Conservation (phyloP, 768 basidiomycete species). For the Mycena vulgaris region DNA sequence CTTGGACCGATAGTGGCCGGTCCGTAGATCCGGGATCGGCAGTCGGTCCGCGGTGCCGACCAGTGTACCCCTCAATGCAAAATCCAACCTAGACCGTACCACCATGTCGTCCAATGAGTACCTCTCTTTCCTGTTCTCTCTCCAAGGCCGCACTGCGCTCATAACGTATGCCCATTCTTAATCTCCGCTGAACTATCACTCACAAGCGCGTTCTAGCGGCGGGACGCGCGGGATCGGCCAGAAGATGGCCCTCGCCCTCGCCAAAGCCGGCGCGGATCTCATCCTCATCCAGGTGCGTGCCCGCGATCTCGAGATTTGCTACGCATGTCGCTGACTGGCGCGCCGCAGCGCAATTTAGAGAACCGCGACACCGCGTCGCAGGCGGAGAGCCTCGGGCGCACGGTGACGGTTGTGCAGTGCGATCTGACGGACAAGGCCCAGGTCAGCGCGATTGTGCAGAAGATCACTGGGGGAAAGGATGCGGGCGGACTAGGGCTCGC, state of each 20-base stretch:
- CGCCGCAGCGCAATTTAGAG: conserved; percentile 26
- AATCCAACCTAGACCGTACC: too few relatives aligned
- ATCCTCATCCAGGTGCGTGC: conserved; percentile 39
- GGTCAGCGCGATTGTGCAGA: conserved; percentile 32
- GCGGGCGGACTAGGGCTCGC: conserved; percentile 33
- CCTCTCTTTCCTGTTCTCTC: conserved; percentile 31
- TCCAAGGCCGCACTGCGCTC: conserved; percentile 35
- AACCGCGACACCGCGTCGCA: conserved; percentile 36
- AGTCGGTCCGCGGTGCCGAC: neutral
- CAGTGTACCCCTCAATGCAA: too few relatives aligned
- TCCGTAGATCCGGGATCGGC: neutral
- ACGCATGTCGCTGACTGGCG: neutral
- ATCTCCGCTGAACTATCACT: neutral
- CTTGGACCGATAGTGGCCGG: neutral
- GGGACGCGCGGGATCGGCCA: conserved; percentile 43
- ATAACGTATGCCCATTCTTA: conserved; percentile 20
- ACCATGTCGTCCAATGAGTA: conserved; percentile 23
- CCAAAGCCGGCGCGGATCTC: conserved; percentile 41
- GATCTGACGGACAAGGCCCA: conserved; percentile 36
- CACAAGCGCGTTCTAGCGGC: conserved; percentile 18
- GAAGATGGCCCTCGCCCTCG: conserved; percentile 40
- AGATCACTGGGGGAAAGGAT: conserved; percentile 26
- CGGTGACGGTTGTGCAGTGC: conserved; percentile 37
- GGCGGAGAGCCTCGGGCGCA: conserved; percentile 32
- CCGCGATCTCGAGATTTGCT: neutral